These are phyloP conservation scores for Citrus hindsii DNA, from an alignment of 345 rosid genomes.

Conservation along the genomic window DNA sequence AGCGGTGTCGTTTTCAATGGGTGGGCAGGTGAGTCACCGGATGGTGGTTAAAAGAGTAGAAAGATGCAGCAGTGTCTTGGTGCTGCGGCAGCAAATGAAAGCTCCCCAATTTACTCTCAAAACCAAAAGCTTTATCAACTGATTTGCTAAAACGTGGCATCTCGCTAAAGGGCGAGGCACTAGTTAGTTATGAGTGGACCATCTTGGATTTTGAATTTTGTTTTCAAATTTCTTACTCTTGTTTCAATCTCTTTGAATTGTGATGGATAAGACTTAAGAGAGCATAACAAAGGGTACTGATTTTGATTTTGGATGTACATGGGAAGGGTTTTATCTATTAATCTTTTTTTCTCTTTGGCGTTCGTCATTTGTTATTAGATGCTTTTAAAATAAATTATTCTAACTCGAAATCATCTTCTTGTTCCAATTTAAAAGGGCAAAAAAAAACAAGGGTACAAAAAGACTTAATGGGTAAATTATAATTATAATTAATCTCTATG, in stretches of 20 bases:
- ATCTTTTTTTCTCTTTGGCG: no score
- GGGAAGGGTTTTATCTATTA: no score
- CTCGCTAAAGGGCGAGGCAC: background rate
- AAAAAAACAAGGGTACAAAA: background rate
- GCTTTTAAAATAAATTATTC: background rate
- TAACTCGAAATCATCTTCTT: background rate
- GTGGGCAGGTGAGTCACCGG: conserved; percentile 8
- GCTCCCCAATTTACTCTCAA: background rate
- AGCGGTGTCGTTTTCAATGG: conserved; percentile 15
- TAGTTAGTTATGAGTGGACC: conserved; percentile 18
- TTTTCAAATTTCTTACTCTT: no score
- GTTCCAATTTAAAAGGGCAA: background rate
- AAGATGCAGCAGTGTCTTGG: conserved; percentile 23
- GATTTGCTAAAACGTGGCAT: background rate
- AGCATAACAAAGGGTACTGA: no score
- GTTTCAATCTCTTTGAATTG: no score
- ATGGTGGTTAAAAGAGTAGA: conserved; percentile 30
- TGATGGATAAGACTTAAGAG: no score
- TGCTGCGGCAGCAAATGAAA: background rate
- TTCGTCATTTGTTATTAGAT: no score
- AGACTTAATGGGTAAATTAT: background rate
- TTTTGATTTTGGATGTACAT: no score
- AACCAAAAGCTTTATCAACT: conserved; percentile 4
- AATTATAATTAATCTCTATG: background rate
- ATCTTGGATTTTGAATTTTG: background rate